phyloP scores from a whole-genome alignment of 257 asterid species.

The Thymus mandschuricus region DNA sequence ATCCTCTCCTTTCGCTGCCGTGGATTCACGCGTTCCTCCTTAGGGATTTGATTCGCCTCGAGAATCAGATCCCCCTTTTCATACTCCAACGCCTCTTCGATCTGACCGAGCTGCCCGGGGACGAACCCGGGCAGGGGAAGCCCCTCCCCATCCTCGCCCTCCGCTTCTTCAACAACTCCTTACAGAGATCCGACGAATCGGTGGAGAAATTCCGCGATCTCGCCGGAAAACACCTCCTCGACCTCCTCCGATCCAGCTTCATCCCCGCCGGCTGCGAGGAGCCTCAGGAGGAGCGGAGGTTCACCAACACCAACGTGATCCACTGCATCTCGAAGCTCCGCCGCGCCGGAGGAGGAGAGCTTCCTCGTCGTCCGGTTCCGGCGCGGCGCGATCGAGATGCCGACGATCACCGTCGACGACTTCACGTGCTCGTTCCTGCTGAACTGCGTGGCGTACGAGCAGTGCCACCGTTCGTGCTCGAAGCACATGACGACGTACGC shows the following conservation, averaged over 20 bases:
- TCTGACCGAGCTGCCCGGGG: slow-evolving; percentile 45
- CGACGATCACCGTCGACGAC: slow-evolving; percentile 71
- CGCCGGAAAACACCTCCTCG: slow-evolving; percentile 70
- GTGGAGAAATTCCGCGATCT: slow-evolving; percentile 32
- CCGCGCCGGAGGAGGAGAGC: slow-evolving; percentile 57
- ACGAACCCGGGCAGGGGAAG: slow-evolving; percentile 41
- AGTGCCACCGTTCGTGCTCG: slow-evolving; percentile 61
- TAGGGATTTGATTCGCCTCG: slow-evolving; percentile 74
- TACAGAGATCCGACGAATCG: slow-evolving; percentile 53
- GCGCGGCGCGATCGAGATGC: slow-evolving; percentile 74
- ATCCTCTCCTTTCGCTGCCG: slow-evolving; percentile 68
- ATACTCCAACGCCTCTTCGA: slow-evolving; percentile 63
- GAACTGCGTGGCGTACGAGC: slow-evolving; percentile 93
- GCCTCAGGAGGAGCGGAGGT: slow-evolving; percentile 5
- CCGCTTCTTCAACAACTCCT: slow-evolving; percentile 56
- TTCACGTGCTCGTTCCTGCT: slow-evolving; percentile 68
- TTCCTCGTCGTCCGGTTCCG: slow-evolving; percentile 58
- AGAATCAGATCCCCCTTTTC: slow-evolving; percentile 86
- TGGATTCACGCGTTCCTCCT: slow-evolving; percentile 72
- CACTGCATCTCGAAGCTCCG: slow-evolving; percentile 71
- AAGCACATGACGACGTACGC: slow-evolving; percentile 85
- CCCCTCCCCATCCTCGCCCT: slow-evolving; percentile 48
- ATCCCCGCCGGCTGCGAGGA: slow-evolving; percentile 51
- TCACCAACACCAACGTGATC: slow-evolving; percentile 50
- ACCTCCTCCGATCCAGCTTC: slow-evolving; percentile 73